These are phyloP conservation scores for Coemansia sp. DNA, from an alignment of 192 early-diverging fungal genomes.

Conservation along the genomic window DNA sequence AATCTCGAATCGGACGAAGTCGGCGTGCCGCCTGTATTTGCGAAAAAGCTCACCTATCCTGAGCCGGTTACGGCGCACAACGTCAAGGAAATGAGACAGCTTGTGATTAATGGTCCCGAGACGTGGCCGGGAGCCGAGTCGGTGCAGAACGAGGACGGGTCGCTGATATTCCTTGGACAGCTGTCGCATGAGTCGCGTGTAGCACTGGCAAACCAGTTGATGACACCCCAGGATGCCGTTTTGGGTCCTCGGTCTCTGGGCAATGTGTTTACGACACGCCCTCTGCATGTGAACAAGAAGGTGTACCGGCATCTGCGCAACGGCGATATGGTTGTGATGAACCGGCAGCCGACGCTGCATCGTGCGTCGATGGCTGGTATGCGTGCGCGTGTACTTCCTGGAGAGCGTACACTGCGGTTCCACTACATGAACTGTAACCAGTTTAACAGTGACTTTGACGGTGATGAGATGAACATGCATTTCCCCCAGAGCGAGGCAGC, in stretches of 20 bases:
- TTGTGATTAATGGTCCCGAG: conserved; percentile 93
- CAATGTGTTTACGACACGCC: conserved; percentile 60
- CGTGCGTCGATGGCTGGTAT: conserved; percentile 99
- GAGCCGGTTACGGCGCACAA: conserved; percentile 97
- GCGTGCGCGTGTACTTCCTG: conserved; percentile 89
- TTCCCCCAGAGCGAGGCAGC: conserved; percentile 98
- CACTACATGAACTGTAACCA: conserved; percentile 96
- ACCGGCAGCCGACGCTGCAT: conserved; percentile 99
- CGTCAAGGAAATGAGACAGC: conserved; percentile 82
- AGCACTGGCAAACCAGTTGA: conserved; percentile 91
- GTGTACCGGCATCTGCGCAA: conserved; percentile 94
- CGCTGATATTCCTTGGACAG: conserved; percentile 72
- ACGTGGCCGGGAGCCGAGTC: conserved; percentile 96
- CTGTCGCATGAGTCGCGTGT: conserved; percentile 86
- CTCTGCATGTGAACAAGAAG: conserved; percentile 86
- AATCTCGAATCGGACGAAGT: conserved; percentile 98
- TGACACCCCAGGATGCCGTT: conserved; percentile 67
- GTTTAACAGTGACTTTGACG: conserved; percentile 99
- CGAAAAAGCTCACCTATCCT: conserved; percentile 91
- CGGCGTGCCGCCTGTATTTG: conserved; percentile 96
- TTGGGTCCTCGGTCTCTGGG: conserved; percentile 50
- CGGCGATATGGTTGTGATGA: conserved; percentile 95
- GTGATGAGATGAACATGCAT: conserved; percentile 99
- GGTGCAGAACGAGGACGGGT: conserved; percentile 95
- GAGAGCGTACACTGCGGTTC: conserved; percentile 99